These are phyloP conservation scores for Cystofilobasidium capitatum DNA, from an alignment of 768 basidiomycete species.

Conservation along the genomic window DNA sequence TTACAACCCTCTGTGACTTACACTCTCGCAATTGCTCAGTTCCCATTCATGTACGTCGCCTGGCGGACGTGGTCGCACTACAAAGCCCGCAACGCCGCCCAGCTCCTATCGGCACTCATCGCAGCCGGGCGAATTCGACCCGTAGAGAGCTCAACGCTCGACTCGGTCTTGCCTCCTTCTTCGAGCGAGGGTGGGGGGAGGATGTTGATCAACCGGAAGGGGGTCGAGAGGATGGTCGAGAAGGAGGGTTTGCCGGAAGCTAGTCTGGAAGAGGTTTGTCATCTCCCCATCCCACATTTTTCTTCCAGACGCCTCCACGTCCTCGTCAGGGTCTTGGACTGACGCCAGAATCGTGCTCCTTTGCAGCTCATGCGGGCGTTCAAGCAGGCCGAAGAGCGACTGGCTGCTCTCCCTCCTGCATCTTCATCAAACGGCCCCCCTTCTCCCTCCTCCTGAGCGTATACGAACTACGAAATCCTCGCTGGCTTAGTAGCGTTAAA, in stretches of 20 bases:
- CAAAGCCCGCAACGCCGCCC: background rate
- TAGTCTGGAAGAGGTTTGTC: background rate
- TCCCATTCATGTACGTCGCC: constrained; percentile 5
- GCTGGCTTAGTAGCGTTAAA: background rate
- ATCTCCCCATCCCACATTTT: too few relatives aligned
- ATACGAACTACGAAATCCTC: background rate
- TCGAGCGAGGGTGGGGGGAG: background rate
- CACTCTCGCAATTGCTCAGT: background rate
- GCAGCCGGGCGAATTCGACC: background rate
- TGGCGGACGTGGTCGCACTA: background rate
- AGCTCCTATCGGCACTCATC: background rate
- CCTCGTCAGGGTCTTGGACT: background rate
- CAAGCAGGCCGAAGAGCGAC: background rate
- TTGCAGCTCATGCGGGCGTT: constrained; percentile 4
- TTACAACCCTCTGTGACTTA: background rate
- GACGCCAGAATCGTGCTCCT: background rate
- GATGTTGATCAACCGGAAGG: background rate
- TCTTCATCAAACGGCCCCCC: too few relatives aligned
- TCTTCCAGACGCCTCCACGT: too few relatives aligned
- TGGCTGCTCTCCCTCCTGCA: background rate
- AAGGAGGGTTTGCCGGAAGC: background rate
- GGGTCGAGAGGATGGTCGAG: background rate
- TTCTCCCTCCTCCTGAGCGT: too few relatives aligned
- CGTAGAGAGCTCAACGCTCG: background rate
- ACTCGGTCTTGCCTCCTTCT: background rate